phyloP scores from a whole-genome alignment of 805 yeast genomes.

The Nakazawaea pomicola region DNA sequence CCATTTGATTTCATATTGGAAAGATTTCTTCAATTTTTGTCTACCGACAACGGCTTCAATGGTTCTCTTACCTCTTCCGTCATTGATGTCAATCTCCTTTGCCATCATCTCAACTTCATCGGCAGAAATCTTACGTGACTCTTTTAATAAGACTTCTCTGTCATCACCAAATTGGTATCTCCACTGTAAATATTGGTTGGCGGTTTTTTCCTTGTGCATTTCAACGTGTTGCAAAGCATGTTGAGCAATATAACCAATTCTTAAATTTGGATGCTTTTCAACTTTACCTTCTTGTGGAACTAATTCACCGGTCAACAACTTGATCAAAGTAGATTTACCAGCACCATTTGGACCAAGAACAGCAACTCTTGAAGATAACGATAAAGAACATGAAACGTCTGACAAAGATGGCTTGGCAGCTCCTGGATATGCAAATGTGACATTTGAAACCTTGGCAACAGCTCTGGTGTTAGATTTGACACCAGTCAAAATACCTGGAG shows the following conservation, averaged over 20 bases:
- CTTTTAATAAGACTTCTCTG: conserved; percentile 92
- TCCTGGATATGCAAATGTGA: conserved; percentile 88
- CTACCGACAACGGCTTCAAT: conserved; percentile 96
- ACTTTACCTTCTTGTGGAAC: conserved; percentile 84
- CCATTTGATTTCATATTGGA: conserved; percentile 98
- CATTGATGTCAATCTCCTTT: conserved; percentile 73
- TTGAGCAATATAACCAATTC: conserved; percentile 98
- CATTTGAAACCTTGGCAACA: conserved; percentile 73
- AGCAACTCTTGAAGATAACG: conserved; percentile 95
- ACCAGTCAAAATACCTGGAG: conserved; percentile 97
- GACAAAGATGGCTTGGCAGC: conserved; percentile 75
- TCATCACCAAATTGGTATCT: conserved; percentile 97
- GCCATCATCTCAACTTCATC: conserved; percentile 74
- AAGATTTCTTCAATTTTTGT: conserved; percentile 91
- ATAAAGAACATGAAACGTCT: conserved; percentile 83
- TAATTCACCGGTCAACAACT: conserved; percentile 87
- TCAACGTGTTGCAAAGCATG: conserved; percentile 97
- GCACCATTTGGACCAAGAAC: conserved; percentile 98
- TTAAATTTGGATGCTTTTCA: conserved; percentile 95
- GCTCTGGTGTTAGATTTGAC: conserved; percentile 93
- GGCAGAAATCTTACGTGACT: conserved; percentile 80
- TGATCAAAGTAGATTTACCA: conserved; percentile 94
- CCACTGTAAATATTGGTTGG: conserved; percentile 98
- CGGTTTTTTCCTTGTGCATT: conserved; percentile 95
- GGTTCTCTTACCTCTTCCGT: conserved; percentile 83